Conservation (phyloP, 108 stramenopile genomes). For the Hondaea fermentalgiana region DNA sequence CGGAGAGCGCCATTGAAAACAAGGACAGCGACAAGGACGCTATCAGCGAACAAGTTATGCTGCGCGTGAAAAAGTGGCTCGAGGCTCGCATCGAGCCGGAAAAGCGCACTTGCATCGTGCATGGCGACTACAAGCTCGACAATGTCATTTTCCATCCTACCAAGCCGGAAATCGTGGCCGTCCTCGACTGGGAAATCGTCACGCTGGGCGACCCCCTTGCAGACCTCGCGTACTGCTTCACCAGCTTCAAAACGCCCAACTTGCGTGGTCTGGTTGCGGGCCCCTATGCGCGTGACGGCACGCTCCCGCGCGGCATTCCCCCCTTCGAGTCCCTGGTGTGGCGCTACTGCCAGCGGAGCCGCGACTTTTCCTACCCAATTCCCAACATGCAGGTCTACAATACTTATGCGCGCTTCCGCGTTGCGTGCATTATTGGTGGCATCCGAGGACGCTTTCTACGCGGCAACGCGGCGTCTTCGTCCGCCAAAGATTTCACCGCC, state of each 20-base stretch:
- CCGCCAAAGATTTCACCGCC: neutral
- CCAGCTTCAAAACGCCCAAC: conserved; percentile 1
- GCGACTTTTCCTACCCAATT: neutral
- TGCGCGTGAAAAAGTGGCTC: neutral
- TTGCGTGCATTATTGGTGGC: conserved; percentile 28
- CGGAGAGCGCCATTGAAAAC: neutral
- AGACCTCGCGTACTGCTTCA: conserved; percentile 25
- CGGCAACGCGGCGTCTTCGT: conserved; percentile 24
- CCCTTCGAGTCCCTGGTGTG: neutral
- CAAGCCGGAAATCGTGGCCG: neutral
- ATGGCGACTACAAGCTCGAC: conserved; percentile 33
- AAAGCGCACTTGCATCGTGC: neutral
- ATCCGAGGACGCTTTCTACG: conserved; percentile 11
- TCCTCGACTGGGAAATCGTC: conserved; percentile 44
- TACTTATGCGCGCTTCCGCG: conserved; percentile 21
- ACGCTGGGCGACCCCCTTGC: conserved; percentile 32
- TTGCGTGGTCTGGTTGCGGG: neutral
- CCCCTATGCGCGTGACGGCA: neutral
- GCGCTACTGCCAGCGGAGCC: neutral
- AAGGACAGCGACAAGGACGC: neutral
- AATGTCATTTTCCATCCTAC: conserved; percentile 12
- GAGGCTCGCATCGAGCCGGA: neutral
- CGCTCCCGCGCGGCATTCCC: conserved; percentile 19
- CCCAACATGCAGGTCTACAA: neutral
- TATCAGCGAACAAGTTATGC: neutral